A percentile compares a stretch with the other conserved stretches of the same genome.
phyloP scores from a whole-genome alignment of 2,329 filamentous ascomycete species.

The Sporothrix euskadiensis region DNA sequence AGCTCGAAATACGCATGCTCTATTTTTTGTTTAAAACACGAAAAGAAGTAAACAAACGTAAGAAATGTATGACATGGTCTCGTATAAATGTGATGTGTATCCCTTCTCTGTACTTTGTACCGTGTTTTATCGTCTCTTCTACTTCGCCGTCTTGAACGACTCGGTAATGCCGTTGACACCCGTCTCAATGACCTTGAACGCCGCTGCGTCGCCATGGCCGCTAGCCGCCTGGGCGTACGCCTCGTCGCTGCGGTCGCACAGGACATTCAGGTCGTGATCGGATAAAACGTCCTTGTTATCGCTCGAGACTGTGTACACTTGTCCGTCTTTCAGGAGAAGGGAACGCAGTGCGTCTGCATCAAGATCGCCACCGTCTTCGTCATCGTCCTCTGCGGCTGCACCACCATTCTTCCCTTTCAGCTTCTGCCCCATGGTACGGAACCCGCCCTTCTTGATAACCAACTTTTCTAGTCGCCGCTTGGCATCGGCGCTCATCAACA shows the following conservation, averaged over 20 bases:
- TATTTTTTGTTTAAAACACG: not conserved
- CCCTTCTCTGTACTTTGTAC: not conserved
- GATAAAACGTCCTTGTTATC: constrained; percentile 66
- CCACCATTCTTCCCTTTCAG: constrained; percentile 44
- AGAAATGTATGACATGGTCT: not conserved
- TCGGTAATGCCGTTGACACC: constrained; percentile 52
- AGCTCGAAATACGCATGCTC: not conserved
- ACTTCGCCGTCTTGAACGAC: constrained; percentile 26
- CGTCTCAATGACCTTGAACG: constrained; percentile 81
- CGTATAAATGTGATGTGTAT: not conserved
- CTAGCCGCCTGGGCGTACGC: constrained; percentile 72
- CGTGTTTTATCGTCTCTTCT: not conserved
- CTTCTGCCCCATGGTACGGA: constrained; percentile 68
- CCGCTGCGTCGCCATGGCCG: constrained; percentile 70
- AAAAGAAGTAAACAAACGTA: not conserved
- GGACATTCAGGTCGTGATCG: constrained; percentile 71
- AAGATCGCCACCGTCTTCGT: constrained; percentile 49
- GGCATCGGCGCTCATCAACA: constrained; percentile 83
- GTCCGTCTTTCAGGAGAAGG: constrained; percentile 70
- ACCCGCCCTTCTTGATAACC: constrained; percentile 91
- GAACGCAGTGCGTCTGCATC: constrained; percentile 62
- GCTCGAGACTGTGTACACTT: constrained; percentile 59
- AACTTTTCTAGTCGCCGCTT: constrained; percentile 92
- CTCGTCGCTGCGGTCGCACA: constrained; percentile 72
- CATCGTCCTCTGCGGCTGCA: not conserved